Evolutionary conservation across 2,329 filamentous ascomycete species (phyloP).

Genomic region (Hypomyces rosellus): DNA sequence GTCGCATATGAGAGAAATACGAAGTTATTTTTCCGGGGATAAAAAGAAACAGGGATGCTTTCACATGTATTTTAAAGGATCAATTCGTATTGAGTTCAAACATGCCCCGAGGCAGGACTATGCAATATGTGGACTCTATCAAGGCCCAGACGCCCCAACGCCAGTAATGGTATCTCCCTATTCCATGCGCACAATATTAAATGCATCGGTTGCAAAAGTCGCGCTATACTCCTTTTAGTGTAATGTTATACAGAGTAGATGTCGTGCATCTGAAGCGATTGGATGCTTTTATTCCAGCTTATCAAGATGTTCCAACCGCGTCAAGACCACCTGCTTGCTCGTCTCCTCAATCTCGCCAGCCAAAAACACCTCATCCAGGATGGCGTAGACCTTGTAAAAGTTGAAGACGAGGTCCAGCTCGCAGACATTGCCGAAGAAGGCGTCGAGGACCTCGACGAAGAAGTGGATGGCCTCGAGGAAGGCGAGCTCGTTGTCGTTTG

Average conservation of each 20-base stretch:
- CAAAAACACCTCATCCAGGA: constrained; percentile 95
- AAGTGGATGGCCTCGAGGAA: constrained; percentile 98
- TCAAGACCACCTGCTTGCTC: constrained; percentile 95
- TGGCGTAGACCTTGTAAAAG: constrained; percentile 89
- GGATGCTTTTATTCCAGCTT: constrained; percentile 66
- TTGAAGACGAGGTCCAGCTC: constrained; percentile 88
- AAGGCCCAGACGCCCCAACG: constrained; percentile 7
- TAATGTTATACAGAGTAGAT: too few species aligned
- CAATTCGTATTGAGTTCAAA: background rate
- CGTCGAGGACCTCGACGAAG: constrained; percentile 97
- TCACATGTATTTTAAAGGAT: background rate
- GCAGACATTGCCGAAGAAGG: constrained; percentile 98
- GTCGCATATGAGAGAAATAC: too few species aligned
- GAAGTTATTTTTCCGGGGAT: too few species aligned
- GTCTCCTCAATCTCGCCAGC: constrained; percentile 98
- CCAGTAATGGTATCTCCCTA: constrained; percentile 1
- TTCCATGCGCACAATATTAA: background rate
- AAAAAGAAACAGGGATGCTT: too few species aligned
- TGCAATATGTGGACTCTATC: background rate
- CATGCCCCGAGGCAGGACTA: background rate
- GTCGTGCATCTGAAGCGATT: too few species aligned
- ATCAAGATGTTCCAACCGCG: constrained; percentile 87
- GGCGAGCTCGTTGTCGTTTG: constrained; percentile 96
- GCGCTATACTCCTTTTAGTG: background rate
- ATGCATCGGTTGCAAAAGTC: constrained; percentile 8